Conservation (phyloP, 768 basidiomycete species). For the Lactarius tabidus region DNA sequence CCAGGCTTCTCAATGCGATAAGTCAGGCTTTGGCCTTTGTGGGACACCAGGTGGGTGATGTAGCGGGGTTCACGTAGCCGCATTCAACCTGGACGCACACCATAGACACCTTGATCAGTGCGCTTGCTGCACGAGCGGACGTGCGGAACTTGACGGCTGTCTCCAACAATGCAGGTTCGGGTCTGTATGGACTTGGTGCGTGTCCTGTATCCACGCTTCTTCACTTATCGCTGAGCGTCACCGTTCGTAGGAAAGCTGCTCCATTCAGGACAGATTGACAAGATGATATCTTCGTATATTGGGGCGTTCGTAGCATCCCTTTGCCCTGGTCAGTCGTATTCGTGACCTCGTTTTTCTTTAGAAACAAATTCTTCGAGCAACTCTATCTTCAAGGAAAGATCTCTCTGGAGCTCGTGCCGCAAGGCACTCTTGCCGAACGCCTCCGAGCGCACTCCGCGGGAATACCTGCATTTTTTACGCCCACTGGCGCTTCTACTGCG, state of each 20-base stretch:
- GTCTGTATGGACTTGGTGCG: slow-evolving; percentile 66
- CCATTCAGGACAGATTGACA: slow-evolving; percentile 69
- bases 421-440: slow-evolving; percentile 87
- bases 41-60: slow-evolving; percentile 70
- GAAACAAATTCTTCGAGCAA: slow-evolving; percentile 83
- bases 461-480: slow-evolving; percentile 91
- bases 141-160: slow-evolving; percentile 75
- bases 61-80: not conserved
- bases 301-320: slow-evolving; percentile 53
- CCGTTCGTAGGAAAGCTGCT: slow-evolving; percentile 59
- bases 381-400: slow-evolving; percentile 79
- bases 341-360: slow-evolving; percentile 30
- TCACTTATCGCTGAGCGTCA: not conserved
- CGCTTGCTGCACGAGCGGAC: slow-evolving; percentile 69
- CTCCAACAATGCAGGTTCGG: slow-evolving; percentile 82
- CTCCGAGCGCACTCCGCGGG: slow-evolving; percentile 87
- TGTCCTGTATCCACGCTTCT: slow-evolving; percentile 1
- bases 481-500: slow-evolving; percentile 83
- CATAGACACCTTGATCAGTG: slow-evolving; percentile 76
- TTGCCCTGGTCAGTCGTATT: slow-evolving; percentile 3
- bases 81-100: not conserved
- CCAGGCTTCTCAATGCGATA: not conserved
- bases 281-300: slow-evolving; percentile 86
- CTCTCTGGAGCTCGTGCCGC: slow-evolving; percentile 84
- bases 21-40: slow-evolving; percentile 82